Evolutionary conservation across 257 asterid species (phyloP), one percentile per base, ranked within the genome.

Genomic region (Mitragyna speciosa): DNA sequence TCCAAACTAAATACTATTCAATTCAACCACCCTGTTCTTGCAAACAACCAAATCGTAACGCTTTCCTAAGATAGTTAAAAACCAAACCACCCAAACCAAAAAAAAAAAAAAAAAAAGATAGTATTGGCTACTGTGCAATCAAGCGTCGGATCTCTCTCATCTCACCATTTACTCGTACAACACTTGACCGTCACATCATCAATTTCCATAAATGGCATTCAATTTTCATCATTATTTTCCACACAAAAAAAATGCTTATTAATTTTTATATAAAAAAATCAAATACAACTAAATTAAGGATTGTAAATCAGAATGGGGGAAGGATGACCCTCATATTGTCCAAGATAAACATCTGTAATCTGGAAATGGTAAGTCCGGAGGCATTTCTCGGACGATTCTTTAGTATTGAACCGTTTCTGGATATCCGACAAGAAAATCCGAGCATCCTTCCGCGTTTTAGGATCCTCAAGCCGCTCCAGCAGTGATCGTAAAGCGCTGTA

Each of bases 391-490:
- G 94, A 82, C 26, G 77, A 94, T 15, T 91, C 95, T 58, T 90
- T 79, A 7, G 92, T 76, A 24, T 58, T 76, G 78, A 96, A 90
- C 30, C 89, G 91, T 49, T 91, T 92, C 52, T 92, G 97, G 79
- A 96, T 96, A 73, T 87, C 91, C 56, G 97, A 54, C 10, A 96
- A 88, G 87, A 96, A 94, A 89, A 96, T 82, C 93, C 99, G 94
- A 33, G 97, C 97, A 11, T 87, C 89, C 79, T 81, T 79, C 24
- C 98, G 91, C 86, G 99, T 88, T 20, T 22, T 81, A 85, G 99
- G 96, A 76, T 94, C 87, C 89, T 96, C 97, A 30, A 96, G 92
- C 5, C 96, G 91, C 85, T 92, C 97, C 65, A 96, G 88, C 74
- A 94, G 88, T 33, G 96, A 94, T 87, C 99, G 94, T 77, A 94